phyloP scores from a whole-genome alignment of 2,329 filamentous ascomycete genomes.

The Simplicillium aogashimaense region DNA sequence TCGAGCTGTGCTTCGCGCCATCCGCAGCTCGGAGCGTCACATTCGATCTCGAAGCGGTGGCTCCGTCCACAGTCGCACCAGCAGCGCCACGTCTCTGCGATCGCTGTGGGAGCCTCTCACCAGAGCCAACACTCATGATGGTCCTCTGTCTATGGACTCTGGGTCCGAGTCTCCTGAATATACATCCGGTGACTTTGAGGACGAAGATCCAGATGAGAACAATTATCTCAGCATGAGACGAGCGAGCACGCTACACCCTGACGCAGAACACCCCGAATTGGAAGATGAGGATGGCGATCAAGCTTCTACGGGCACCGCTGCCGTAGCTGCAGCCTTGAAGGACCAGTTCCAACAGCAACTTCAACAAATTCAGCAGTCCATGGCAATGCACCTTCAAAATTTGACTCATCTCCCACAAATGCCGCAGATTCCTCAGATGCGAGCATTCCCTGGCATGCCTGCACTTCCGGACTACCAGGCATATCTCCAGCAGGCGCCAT shows the following conservation, averaged over 20 bases:
- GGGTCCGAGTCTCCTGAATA: slow-evolving; percentile 34
- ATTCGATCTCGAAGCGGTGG: slow-evolving; percentile 54
- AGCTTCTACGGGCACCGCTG: slow-evolving; percentile 39
- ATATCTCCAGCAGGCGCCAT: slow-evolving; percentile 23
- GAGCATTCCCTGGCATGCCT: slow-evolving; percentile 45
- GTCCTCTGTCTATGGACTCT: slow-evolving; percentile 28
- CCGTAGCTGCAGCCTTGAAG: slow-evolving; percentile 59
- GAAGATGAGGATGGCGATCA: slow-evolving; percentile 27
- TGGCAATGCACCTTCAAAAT: slow-evolving; percentile 57
- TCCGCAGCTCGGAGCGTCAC: slow-evolving; percentile 52
- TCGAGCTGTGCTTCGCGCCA: slow-evolving; percentile 51
- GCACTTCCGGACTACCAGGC: slow-evolving; percentile 63
- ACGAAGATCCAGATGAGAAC: slow-evolving; percentile 28
- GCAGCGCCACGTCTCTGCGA: slow-evolving; percentile 56
- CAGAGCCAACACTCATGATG: slow-evolving; percentile 20
- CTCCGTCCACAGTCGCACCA: slow-evolving; percentile 49
- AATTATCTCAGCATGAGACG: slow-evolving; percentile 25
- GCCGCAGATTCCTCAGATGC: slow-evolving; percentile 53
- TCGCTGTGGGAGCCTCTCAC: slow-evolving; percentile 54
- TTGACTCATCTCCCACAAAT: slow-evolving; percentile 46
- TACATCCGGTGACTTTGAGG: slow-evolving; percentile 32
- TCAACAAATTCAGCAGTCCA: slow-evolving; percentile 65
- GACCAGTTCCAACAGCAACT: slow-evolving; percentile 66
- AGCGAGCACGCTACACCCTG: slow-evolving; percentile 15
- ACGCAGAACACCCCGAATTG: slow-evolving; percentile 21